These are phyloP conservation scores for Pichia sp. DNA, from an alignment of 1,139 yeast species.

Conservation along the genomic window DNA sequence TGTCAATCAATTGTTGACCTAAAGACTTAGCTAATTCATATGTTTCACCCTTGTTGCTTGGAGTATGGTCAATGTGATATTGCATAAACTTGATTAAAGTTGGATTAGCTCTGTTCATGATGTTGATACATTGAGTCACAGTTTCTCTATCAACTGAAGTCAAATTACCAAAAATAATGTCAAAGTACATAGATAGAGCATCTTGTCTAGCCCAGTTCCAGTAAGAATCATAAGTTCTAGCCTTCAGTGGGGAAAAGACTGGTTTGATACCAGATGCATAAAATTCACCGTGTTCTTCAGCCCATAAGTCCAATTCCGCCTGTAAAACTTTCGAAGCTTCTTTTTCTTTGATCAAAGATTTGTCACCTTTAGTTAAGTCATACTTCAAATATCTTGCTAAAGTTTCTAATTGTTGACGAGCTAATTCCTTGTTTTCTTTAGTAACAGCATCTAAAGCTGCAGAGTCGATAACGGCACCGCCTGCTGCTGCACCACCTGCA, in stretches of 20 bases:
- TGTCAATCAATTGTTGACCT: conserved; percentile 90
- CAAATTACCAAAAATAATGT: conserved; percentile 89
- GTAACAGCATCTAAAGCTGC: conserved; percentile 95
- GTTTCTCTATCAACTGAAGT: conserved; percentile 91
- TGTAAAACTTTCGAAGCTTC: conserved; percentile 80
- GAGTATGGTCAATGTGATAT: conserved; percentile 90
- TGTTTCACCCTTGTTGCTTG: conserved; percentile 79
- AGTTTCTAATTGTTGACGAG: conserved; percentile 92
- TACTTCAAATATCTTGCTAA: conserved; percentile 90
- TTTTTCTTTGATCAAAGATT: conserved; percentile 77
- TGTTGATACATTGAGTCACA: conserved; percentile 90
- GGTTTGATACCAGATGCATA: conserved; percentile 91
- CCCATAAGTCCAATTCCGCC: conserved; percentile 87
- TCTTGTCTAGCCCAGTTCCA: conserved; percentile 99
- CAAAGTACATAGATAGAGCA: conserved; percentile 86
- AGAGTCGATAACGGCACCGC: conserved; percentile 87
- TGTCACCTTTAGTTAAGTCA: conserved; percentile 87
- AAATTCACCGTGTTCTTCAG: conserved; percentile 90
- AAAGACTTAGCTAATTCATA: conserved; percentile 83
- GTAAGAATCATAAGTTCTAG: conserved; percentile 92
- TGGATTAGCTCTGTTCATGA: conserved; percentile 96
- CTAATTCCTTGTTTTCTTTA: conserved; percentile 81
- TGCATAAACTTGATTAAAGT: conserved; percentile 94
- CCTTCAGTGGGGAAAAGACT: conserved; percentile 82
- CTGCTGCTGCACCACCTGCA: conserved; percentile 41